Base-by-base conservation (phyloP, 1,284 basidiomycete genomes). In the Melampsora americana region DNA sequence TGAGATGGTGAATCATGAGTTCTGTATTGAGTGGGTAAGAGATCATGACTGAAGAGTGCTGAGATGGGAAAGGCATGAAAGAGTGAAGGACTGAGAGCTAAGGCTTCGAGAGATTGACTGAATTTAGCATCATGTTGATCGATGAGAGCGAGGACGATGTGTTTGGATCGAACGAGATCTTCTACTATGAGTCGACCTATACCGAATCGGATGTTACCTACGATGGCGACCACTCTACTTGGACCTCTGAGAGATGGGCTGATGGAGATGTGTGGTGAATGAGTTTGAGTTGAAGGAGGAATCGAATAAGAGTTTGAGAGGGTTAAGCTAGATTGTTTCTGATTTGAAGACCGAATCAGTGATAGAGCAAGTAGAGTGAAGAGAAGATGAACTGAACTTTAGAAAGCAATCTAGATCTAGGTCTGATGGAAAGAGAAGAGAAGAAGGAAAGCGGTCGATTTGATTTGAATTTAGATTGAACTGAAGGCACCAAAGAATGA, bases 191-290 rank as follows among this genome's bases (percentile, higher is more conserved):
- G 53, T 30, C 70, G 39, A 6, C 70, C 70, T 32, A 72, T 50
- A 1, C 70, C 70, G 7, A 32, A 11, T 2, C 70, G 61, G 1
- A 72, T 65, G 61, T 62, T 53, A 11, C 30, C 79, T 79, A 79
- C 66, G 16, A 66, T 62, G n/a, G 70, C 48, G 39, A 64, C 46
- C 42, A 48, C 59, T 14, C 64, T 30, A 32, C 75, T 81, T 72
- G 78, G 81, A 79, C 77, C 78, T 78, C 69, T 39, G 69, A 77
- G 44, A 78, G 81, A 79, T 78, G n/a, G 78, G 77, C 86, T 60
- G 1, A 30, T 64, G 0, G 74, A 66, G 0, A 78, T 77, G 7
- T 77, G 69, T 1, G 79, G 73, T 5, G 72, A 78, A 1, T 74
- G 68, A 12, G 75, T 66, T 56, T 56, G 26, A 26, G 26, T 2